phyloP scores from a whole-genome alignment of 139 green algal genomes.

The Auxenochlorella pyrenoidosa region DNA sequence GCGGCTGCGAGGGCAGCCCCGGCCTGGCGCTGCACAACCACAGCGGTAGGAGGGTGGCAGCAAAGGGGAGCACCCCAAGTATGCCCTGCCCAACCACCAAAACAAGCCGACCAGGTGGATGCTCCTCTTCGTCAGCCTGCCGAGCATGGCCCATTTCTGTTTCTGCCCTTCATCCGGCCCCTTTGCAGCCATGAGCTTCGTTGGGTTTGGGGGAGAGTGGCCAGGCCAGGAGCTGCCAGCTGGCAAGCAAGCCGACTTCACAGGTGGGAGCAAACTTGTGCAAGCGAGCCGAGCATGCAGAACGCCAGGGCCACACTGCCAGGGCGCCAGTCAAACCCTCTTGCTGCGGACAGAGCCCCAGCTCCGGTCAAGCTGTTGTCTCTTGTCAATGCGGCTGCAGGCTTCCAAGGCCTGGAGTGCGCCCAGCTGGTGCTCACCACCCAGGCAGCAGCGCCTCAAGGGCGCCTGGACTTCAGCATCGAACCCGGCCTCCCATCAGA shows the following conservation, averaged over 20 bases:
- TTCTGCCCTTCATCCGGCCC: too few relatives aligned
- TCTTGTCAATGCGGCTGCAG: too few relatives aligned
- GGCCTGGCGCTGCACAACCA: conserved; percentile 33
- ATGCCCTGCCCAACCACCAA: background rate
- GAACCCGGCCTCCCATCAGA: background rate
- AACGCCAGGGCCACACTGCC: too few relatives aligned
- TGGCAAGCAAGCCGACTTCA: conserved; percentile 23
- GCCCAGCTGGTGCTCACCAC: conserved; percentile 32
- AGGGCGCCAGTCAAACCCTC: too few relatives aligned
- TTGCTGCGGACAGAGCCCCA: too few relatives aligned
- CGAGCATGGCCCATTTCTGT: too few relatives aligned
- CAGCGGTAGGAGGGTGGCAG: background rate
- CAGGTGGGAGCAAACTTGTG: too few relatives aligned
- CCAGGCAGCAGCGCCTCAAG: background rate
- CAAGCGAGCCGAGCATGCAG: too few relatives aligned
- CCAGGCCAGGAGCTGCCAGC: conserved; percentile 12
- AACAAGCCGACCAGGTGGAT: too few relatives aligned
- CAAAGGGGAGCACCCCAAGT: background rate
- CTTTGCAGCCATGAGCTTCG: conserved; percentile 24
- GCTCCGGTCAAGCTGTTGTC: too few relatives aligned
- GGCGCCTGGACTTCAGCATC: conserved; percentile 15
- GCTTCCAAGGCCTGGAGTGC: conserved; percentile 25
- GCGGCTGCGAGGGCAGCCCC: conserved; percentile 1
- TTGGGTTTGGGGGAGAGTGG: conserved; percentile 41
- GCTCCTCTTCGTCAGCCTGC: background rate